A percentile compares a stretch with the other conserved stretches of the same genome.
phyloP scores from a whole-genome alignment of 306 rosid genomes.

The Amphicarpaea edgeworthii region DNA sequence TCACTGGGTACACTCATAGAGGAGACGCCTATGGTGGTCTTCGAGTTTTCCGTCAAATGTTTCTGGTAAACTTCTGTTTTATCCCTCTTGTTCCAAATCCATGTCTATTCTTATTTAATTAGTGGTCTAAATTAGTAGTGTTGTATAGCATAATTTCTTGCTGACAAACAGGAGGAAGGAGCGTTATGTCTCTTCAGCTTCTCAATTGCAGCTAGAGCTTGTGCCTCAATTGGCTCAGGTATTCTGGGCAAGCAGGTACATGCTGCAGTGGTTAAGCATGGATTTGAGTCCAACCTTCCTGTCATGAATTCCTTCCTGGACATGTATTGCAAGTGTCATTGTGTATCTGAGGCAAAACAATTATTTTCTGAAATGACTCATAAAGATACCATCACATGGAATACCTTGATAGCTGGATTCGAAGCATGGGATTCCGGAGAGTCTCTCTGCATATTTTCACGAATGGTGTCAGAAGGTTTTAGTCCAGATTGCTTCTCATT shows the following conservation, averaged over 20 bases:
- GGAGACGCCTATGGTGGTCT: conserved; percentile 69
- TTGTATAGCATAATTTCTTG: conserved; percentile 5
- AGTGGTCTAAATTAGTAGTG: not conserved
- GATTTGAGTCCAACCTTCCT: conserved; percentile 65
- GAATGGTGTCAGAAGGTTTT: conserved; percentile 65
- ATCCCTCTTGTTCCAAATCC: not conserved
- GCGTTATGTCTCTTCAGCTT: conserved; percentile 68
- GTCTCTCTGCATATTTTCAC: conserved; percentile 65
- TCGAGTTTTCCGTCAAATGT: conserved; percentile 68
- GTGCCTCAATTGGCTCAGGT: conserved; percentile 56
- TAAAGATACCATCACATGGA: conserved; percentile 79
- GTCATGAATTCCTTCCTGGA: conserved; percentile 77
- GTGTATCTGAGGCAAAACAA: conserved; percentile 65
- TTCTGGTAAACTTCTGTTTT: conserved; percentile 55
- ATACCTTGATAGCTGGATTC: conserved; percentile 75
- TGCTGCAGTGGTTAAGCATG: conserved; percentile 68
- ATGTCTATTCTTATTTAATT: not conserved
- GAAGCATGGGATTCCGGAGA: conserved; percentile 62
- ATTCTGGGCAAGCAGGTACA: conserved; percentile 73
- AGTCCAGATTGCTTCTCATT: conserved; percentile 73
- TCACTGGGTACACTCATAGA: conserved; percentile 75
- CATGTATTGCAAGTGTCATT: conserved; percentile 81
- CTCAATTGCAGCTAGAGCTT: conserved; percentile 83
- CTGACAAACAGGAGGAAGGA: conserved; percentile 72
- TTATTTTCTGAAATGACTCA: conserved; percentile 61